Conservation (phyloP, 2,329 filamentous ascomycete genomes). For the Diaporthe caulivora region DNA sequence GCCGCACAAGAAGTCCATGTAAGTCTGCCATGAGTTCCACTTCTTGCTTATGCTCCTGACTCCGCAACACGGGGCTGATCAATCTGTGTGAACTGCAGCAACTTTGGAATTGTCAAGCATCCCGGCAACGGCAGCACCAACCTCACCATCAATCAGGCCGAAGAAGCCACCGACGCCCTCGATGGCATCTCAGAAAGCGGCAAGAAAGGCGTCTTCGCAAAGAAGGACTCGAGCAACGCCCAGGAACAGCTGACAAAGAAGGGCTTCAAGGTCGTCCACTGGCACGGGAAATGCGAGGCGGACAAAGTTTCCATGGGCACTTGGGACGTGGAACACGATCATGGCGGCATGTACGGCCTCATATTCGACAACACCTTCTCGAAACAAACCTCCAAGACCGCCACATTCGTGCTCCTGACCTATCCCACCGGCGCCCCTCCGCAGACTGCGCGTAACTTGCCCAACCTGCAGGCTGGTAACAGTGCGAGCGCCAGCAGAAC, state of each 20-base stretch:
- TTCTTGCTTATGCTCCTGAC: neutral
- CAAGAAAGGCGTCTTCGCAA: conserved; percentile 62
- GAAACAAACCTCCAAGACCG: conserved; percentile 93
- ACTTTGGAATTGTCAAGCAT: conserved; percentile 98
- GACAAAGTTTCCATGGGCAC: conserved; percentile 95
- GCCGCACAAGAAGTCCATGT: conserved; percentile 97
- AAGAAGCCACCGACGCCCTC: conserved; percentile 54
- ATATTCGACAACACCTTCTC: conserved; percentile 99
- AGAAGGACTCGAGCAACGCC: conserved; percentile 71
- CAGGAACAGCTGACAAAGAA: conserved; percentile 74
- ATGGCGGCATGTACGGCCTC: conserved; percentile 94
- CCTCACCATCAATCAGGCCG: conserved; percentile 57
- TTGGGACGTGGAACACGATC: conserved; percentile 79
- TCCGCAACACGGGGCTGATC: conserved; percentile 3
- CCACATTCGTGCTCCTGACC: conserved; percentile 93
- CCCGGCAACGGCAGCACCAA: conserved; percentile 77
- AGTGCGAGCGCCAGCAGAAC: conserved; percentile 59
- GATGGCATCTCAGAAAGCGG: conserved; percentile 47
- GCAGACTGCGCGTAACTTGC: conserved; percentile 79
- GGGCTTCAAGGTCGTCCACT: conserved; percentile 79
- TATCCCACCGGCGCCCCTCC: conserved; percentile 88
- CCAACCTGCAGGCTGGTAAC: conserved; percentile 62
- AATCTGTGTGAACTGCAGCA: conserved; percentile 59
- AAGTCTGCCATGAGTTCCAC: conserved; percentile 45
- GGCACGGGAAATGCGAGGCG: conserved; percentile 95